Conservation (phyloP, 257 asterid species). For the Solanum clarkiae region DNA sequence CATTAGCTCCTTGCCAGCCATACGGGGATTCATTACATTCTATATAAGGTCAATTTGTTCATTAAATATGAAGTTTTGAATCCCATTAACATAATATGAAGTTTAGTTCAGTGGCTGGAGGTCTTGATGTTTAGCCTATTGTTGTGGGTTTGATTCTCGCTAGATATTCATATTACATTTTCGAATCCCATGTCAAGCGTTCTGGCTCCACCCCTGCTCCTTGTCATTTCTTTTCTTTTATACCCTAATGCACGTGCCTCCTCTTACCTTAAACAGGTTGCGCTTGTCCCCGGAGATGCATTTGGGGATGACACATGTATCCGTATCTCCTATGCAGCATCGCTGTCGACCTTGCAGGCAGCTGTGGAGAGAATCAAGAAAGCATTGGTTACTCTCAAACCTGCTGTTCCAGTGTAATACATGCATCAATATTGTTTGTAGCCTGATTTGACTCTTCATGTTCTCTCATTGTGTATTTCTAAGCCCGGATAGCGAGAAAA, state of each 20-base stretch:
- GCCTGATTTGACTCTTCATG: neutral
- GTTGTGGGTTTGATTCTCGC: neutral
- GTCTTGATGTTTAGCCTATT: neutral
- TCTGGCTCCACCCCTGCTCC: neutral
- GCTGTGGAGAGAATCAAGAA: slow-evolving; percentile 56
- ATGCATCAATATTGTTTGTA: neutral
- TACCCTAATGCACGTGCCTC: neutral
- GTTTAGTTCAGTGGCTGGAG: neutral
- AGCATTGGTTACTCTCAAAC: slow-evolving; percentile 42
- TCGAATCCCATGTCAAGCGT: neutral
- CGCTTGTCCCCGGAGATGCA: slow-evolving; percentile 90
- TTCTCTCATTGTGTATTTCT: neutral
- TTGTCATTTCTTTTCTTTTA: neutral
- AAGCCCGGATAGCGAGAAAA: neutral
- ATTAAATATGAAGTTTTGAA: neutral
- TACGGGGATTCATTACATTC: neutral
- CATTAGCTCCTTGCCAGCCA: neutral
- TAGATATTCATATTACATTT: neutral
- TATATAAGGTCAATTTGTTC: neutral
- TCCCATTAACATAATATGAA: neutral
- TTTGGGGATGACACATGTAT: slow-evolving; percentile 89
- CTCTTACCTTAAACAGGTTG: slow-evolving; percentile 37
- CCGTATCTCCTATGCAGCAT: slow-evolving; percentile 80
- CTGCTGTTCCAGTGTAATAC: slow-evolving; percentile 31
- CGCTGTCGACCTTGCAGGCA: slow-evolving; percentile 53